A percentile compares a stretch with the other conserved stretches of the same genome.
Evolutionary conservation across 805 yeast genomes (phyloP).

Genomic region (Saccharomycopsis sp.): DNA sequence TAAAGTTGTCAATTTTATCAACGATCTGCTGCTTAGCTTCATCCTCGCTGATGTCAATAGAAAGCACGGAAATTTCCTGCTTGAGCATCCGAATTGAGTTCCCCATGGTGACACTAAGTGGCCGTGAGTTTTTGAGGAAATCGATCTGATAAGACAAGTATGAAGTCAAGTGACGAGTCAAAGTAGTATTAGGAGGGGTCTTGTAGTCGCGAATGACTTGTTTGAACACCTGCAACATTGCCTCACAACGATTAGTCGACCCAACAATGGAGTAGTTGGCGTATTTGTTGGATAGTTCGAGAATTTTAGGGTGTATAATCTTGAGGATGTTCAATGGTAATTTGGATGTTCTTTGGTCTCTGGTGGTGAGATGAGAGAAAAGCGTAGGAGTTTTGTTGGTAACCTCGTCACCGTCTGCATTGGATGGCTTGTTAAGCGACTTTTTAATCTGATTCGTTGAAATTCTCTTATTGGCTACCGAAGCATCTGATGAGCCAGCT

Average conservation of each 20-base stretch:
- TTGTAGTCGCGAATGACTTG: constrained; percentile 69
- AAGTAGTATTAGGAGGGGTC: constrained; percentile 79
- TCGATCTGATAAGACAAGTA: constrained; percentile 91
- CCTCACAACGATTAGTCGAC: constrained; percentile 74
- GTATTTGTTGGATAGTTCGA: constrained; percentile 69
- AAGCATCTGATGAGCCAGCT: not conserved
- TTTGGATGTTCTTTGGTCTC: constrained; percentile 57
- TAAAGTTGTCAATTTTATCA: constrained; percentile 69
- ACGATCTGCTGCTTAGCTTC: constrained; percentile 61
- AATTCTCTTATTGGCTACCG: constrained; percentile 27
- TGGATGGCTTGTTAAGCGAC: constrained; percentile 39
- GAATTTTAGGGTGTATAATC: constrained; percentile 80
- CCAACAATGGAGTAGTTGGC: constrained; percentile 87
- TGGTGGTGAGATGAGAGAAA: constrained; percentile 73
- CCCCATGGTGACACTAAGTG: constrained; percentile 91
- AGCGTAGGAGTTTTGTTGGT: constrained; percentile 51
- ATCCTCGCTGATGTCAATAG: constrained; percentile 61
- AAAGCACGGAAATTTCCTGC: constrained; percentile 80
- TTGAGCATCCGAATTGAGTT: constrained; percentile 96
- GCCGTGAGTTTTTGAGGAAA: constrained; percentile 82
- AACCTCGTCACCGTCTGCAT: constrained; percentile 24
- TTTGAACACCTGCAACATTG: constrained; percentile 81
- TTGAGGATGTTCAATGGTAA: constrained; percentile 45
- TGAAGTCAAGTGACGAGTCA: constrained; percentile 81
- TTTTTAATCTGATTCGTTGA: constrained; percentile 46